These are phyloP conservation scores for Fusarium liriodendri DNA, from an alignment of 2,329 filamentous ascomycete species.

Conservation along the genomic window DNA sequence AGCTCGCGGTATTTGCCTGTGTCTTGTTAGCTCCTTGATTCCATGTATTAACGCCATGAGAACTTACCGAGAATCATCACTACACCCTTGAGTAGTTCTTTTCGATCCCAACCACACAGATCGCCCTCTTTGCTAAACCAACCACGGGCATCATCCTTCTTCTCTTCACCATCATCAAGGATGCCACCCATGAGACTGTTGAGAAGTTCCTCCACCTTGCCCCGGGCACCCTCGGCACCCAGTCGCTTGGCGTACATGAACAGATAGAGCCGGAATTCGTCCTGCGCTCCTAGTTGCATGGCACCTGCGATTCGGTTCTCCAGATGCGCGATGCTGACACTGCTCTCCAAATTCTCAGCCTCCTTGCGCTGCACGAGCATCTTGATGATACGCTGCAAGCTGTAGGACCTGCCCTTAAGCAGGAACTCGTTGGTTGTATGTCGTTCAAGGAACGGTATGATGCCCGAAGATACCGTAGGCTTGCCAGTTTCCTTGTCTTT, in stretches of 20 bases:
- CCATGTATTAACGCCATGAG: neutral
- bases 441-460: conserved; percentile 92
- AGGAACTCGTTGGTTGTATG: conserved; percentile 95
- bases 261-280: conserved; percentile 95
- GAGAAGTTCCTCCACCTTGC: conserved; percentile 93
- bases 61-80: conserved; percentile 89
- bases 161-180: conserved; percentile 65
- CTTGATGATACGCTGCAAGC: conserved; percentile 92
- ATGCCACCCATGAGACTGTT: conserved; percentile 82
- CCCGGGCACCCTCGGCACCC: conserved; percentile 85
- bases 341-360: conserved; percentile 91
- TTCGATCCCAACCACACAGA: conserved; percentile 91
- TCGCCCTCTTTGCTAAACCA: conserved; percentile 77
- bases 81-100: conserved; percentile 88
- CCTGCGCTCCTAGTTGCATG: conserved; percentile 82
- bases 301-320: conserved; percentile 95
- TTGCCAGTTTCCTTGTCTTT: conserved; percentile 60
- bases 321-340: conserved; percentile 91
- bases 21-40: conserved; percentile 46
- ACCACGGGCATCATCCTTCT: conserved; percentile 57
- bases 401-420: conserved; percentile 90
- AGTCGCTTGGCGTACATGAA: conserved; percentile 98
- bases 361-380: conserved; percentile 87
- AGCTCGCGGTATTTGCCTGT: conserved; percentile 94
- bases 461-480: conserved; percentile 81